Evolutionary conservation across 2,329 filamentous ascomycete species (phyloP), one percentile per base, ranked within the genome.

Genomic region (Colletotrichum lentis): DNA sequence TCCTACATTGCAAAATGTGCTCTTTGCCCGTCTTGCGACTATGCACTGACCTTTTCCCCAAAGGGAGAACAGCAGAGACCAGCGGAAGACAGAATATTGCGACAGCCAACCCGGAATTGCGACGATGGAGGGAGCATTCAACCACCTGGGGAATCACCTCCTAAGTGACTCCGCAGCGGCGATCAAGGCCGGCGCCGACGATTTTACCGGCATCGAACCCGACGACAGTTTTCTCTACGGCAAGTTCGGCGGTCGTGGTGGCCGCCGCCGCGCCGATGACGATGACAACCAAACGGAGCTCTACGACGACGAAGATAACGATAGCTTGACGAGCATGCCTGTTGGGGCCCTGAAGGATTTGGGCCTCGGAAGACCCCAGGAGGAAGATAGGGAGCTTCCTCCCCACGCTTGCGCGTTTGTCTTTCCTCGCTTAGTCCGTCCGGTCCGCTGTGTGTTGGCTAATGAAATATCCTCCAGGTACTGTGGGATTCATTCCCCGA

Each of bases 401-500:
- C 84, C 92, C 70, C 96, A 99, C 83, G 96, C 96, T 72, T 99
- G 95, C 91, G 93, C 94, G 90, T 97, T 89, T 82, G 91, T 89
- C 50, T 18, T 49, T 49, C 37, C 55, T 50, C 54, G 62, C 41
- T 43, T 43, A 27, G 64, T 59, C 63, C 64, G 5, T 5, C n/a
- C 8, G 27, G 3, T 37, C n/a, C n/a, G 18, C 37, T 8, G 50
- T 53, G 1, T 10, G 1, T 37, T 37, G 50, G 31, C 60, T 61
- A 37, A 64, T 39, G 37, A 6, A 16, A 18, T 44, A n/a, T 43
- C 39, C 16, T 14, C 10, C 24, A 96, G 93, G 46, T 97, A 97
- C 80, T 99, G 96, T 78, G 96, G 96, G 68, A 99, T 99, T 71
- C 96, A 99, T 82, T 97, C 96, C 67, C 91, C 96, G 2, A 91